Evolutionary conservation across 2,329 filamentous ascomycete genomes (phyloP).

Genomic region (Aspergillus tubingensis): DNA sequence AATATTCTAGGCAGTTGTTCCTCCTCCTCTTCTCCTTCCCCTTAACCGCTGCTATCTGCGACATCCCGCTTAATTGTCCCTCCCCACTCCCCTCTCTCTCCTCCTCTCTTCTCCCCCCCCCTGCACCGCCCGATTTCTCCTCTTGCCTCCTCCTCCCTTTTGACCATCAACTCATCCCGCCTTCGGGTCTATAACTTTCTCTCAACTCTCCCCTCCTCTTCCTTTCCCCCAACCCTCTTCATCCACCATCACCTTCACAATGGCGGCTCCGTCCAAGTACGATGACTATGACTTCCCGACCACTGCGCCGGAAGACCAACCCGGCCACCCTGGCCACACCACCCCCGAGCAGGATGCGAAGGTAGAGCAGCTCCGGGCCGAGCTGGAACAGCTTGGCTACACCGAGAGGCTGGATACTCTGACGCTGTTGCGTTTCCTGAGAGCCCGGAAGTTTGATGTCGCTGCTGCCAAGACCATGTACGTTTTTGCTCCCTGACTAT

Average conservation of each 20-base stretch:
- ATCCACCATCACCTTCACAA: slow-evolving; percentile 25
- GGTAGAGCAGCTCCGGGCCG: slow-evolving; percentile 78
- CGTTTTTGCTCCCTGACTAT: slow-evolving; percentile 37
- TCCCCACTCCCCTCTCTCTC: slow-evolving; percentile 22
- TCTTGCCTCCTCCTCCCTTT: slow-evolving; percentile 1
- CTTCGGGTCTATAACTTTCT: slow-evolving; percentile 6
- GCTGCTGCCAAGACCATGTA: slow-evolving; percentile 83
- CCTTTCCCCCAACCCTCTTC: slow-evolving; percentile 5
- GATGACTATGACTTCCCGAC: slow-evolving; percentile 94
- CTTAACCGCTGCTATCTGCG: neutral
- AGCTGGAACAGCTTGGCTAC: slow-evolving; percentile 81
- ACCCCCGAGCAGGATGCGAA: slow-evolving; percentile 85
- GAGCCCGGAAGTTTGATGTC: slow-evolving; percentile 94
- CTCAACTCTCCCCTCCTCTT: slow-evolving; percentile 11
- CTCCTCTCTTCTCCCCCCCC: slow-evolving; percentile 21
- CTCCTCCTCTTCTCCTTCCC: slow-evolving; percentile 4
- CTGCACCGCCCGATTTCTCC: slow-evolving; percentile 21
- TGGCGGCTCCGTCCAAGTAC: slow-evolving; percentile 72
- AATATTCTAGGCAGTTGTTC: neutral
- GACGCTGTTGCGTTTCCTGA: slow-evolving; percentile 87
- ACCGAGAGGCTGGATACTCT: slow-evolving; percentile 86
- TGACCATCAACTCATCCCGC: slow-evolving; percentile 5
- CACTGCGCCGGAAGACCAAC: slow-evolving; percentile 66
- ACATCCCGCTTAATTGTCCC: slow-evolving; percentile 12
- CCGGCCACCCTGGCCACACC: slow-evolving; percentile 85